These are phyloP conservation scores for Colletotrichum tanaceti DNA, from an alignment of 2,329 filamentous ascomycete species.

Conservation along the genomic window DNA sequence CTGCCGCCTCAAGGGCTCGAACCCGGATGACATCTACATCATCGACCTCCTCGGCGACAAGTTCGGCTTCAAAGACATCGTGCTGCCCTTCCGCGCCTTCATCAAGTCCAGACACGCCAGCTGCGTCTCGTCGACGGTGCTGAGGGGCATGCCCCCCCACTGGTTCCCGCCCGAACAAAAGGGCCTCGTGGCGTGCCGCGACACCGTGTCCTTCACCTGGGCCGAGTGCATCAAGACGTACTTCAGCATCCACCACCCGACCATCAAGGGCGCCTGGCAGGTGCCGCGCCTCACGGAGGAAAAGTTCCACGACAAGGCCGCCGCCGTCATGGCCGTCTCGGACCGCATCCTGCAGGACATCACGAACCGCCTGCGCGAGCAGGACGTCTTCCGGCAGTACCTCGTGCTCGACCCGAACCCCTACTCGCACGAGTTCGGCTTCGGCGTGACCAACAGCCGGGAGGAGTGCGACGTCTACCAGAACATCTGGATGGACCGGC, in stretches of 20 bases:
- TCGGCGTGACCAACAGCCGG: constrained; percentile 28
- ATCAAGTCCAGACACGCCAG: constrained; percentile 16
- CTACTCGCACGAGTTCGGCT: constrained; percentile 27
- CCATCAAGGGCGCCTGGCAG: constrained; percentile 14
- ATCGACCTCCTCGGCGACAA: constrained; percentile 35
- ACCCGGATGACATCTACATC: constrained; percentile 18
- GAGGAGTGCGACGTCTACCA: constrained; percentile 25
- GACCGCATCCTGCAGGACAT: constrained; percentile 13
- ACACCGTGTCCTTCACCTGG: constrained; percentile 17
- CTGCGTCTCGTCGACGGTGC: constrained; percentile 7
- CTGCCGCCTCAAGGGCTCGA: constrained; percentile 17
- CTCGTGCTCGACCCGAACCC: constrained; percentile 35
- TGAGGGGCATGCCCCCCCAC: constrained; percentile 14
- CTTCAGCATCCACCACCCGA: background rate
- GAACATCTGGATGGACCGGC: constrained; percentile 31
- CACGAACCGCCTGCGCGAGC: constrained; percentile 7
- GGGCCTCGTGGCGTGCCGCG: constrained; percentile 23
- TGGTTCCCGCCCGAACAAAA: constrained; percentile 18
- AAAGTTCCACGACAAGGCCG: background rate
- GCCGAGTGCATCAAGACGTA: constrained; percentile 1
- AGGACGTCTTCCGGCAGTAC: constrained; percentile 22
- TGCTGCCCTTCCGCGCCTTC: constrained; percentile 27
- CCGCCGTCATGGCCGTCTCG: background rate
- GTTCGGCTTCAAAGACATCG: constrained; percentile 18
- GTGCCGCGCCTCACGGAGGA: constrained; percentile 21